phyloP scores from a whole-genome alignment of 257 asterid genomes.

The Coffea canephora region DNA sequence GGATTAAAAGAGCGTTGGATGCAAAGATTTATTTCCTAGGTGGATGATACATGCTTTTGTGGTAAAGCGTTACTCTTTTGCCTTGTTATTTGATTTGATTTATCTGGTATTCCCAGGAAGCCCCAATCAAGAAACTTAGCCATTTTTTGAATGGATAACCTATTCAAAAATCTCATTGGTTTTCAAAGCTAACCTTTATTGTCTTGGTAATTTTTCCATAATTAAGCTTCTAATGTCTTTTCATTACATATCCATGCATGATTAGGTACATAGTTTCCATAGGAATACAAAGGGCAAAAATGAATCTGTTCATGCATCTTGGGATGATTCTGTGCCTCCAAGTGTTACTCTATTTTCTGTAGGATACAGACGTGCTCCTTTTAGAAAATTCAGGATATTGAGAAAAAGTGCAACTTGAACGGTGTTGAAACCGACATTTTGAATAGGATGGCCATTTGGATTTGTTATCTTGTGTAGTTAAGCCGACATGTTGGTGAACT shows the following conservation, averaged over 20 bases:
- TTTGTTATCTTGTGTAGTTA: constrained; percentile 5
- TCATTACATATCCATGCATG: background rate
- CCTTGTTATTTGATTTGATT: background rate
- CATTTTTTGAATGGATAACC: background rate
- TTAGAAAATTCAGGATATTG: background rate
- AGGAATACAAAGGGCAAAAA: background rate
- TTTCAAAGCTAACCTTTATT: background rate
- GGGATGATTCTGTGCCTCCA: background rate
- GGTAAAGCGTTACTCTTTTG: background rate
- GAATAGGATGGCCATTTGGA: background rate
- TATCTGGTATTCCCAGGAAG: background rate
- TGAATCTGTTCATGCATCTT: background rate
- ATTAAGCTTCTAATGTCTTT: background rate
- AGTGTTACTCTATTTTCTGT: background rate
- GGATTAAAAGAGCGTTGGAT: background rate
- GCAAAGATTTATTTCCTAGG: background rate
- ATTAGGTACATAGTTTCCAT: background rate
- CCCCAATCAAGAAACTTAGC: background rate
- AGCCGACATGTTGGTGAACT: background rate
- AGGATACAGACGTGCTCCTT: background rate
- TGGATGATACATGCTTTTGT: background rate
- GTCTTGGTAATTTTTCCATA: background rate
- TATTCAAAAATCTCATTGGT: no score
- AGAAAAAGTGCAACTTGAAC: background rate
- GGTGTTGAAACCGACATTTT: constrained; percentile 13